Evolutionary conservation across 768 basidiomycete species (phyloP).

Genomic region (Tylopilus sp.): DNA sequence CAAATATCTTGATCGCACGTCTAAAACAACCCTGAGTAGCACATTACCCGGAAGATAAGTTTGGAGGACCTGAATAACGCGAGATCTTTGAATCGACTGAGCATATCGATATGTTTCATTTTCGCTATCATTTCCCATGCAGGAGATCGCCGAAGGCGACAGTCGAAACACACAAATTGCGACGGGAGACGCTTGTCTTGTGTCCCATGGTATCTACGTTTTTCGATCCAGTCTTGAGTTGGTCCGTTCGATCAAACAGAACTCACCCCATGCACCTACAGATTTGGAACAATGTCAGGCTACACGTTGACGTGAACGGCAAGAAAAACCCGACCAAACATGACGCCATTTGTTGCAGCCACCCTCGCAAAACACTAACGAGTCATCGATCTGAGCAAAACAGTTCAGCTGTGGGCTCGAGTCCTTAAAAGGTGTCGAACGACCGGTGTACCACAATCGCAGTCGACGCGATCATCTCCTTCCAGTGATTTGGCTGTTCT

Average conservation of each 20-base stretch:
- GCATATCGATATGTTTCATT: slow-evolving; percentile 51
- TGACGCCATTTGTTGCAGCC: slow-evolving; percentile 76
- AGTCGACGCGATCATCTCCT: slow-evolving; percentile 47
- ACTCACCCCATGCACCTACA: slow-evolving; percentile 40
- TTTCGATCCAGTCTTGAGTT: not conserved
- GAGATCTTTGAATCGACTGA: slow-evolving; percentile 64
- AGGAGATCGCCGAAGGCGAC: slow-evolving; percentile 61
- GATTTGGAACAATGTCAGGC: not conserved
- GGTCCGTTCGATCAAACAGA: not conserved
- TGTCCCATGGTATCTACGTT: slow-evolving; percentile 55
- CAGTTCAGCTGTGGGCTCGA: not conserved
- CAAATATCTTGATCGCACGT: slow-evolving; percentile 68
- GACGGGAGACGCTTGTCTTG: slow-evolving; percentile 56
- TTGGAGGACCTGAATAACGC: slow-evolving; percentile 60
- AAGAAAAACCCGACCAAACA: slow-evolving; percentile 50
- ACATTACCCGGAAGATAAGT: not conserved
- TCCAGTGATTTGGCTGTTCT: slow-evolving; percentile 12
- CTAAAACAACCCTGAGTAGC: slow-evolving; percentile 31
- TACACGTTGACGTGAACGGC: not conserved
- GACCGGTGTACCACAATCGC: slow-evolving; percentile 67
- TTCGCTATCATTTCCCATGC: slow-evolving; percentile 69
- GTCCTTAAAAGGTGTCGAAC: not conserved
- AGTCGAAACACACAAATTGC: slow-evolving; percentile 71
- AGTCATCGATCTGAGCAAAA: slow-evolving; percentile 49
- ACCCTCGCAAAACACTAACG: slow-evolving; percentile 61